Percentiles rank a stretch among this genome's conserved stretches.
These are phyloP conservation scores for Termitomyces heimii DNA, from an alignment of 768 basidiomycete species.

Conservation along the genomic window DNA sequence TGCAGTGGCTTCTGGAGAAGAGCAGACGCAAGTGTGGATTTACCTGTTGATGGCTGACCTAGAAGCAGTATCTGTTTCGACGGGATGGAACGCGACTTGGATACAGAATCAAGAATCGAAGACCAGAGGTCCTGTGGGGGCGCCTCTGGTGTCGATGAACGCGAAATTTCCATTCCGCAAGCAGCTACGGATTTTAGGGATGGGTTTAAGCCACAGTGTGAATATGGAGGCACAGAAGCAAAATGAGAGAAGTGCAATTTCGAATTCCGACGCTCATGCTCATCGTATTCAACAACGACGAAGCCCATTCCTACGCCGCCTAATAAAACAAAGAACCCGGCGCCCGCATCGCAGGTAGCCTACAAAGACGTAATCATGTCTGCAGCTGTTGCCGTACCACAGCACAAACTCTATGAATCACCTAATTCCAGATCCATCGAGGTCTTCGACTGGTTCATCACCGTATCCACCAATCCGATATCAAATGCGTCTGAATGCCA, in stretches of 20 bases:
- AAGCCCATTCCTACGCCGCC: background rate
- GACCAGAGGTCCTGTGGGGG: constrained; percentile 87
- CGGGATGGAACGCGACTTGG: constrained; percentile 72
- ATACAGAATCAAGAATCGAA: constrained; percentile 85
- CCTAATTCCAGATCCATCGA: constrained; percentile 66
- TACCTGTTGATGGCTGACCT: constrained; percentile 74
- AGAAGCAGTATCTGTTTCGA: constrained; percentile 86
- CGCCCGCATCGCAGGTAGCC: background rate
- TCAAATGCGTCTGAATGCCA: constrained; percentile 76
- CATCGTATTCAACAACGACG: constrained; percentile 6
- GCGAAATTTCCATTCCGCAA: constrained; percentile 35
- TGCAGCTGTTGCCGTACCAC: constrained; percentile 42
- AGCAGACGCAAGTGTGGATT: constrained; percentile 67
- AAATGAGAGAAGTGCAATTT: constrained; percentile 3
- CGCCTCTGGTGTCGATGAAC: constrained; percentile 65
- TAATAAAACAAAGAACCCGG: background rate
- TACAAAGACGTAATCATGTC: constrained; percentile 29
- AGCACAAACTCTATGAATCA: constrained; percentile 63
- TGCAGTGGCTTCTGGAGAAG: constrained; percentile 60
- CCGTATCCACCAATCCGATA: constrained; percentile 69
- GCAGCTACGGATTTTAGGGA: background rate
- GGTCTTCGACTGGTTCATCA: constrained; percentile 63
- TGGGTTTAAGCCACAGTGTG: background rate
- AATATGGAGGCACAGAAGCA: too few species aligned
- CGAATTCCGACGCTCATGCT: constrained; percentile 14